Conservation (phyloP, 257 asterid genomes). For the Knoxia roxburghii region DNA sequence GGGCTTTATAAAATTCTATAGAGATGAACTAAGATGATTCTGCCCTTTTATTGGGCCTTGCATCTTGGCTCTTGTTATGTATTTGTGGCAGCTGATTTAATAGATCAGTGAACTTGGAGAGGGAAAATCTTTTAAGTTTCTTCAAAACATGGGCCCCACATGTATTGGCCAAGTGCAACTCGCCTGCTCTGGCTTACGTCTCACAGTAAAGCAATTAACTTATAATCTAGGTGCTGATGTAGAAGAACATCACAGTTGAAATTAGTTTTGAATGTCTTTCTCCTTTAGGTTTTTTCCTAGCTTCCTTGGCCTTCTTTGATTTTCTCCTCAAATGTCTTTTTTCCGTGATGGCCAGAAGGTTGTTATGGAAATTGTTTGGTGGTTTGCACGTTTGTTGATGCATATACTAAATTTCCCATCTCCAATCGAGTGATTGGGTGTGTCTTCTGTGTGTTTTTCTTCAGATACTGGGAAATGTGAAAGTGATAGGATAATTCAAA, state of each 20-base stretch:
- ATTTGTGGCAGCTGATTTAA: conserved; percentile 4
- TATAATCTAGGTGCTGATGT: not conserved
- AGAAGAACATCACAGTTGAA: not conserved
- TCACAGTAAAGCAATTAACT: not conserved
- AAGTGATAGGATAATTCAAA: not conserved
- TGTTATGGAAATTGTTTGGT: not conserved
- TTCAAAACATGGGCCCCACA: not conserved
- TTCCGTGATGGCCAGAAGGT: not conserved
- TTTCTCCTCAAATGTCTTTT: not conserved
- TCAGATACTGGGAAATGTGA: not conserved
- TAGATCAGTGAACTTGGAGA: not conserved
- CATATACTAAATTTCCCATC: not conserved
- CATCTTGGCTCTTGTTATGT: not conserved
- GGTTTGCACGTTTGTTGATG: not conserved
- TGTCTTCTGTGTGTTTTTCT: not conserved
- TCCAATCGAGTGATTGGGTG: not conserved
- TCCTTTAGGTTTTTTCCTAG: not conserved
- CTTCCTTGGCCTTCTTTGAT: not conserved
- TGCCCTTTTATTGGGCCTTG: not conserved
- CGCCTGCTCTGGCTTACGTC: not conserved
- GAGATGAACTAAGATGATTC: not conserved
- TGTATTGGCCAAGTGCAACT: not conserved
- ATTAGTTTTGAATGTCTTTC: not conserved
- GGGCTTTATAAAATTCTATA: not conserved
- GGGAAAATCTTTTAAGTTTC: not conserved